These are phyloP conservation scores for Ramaria rubella DNA, from an alignment of 768 basidiomycete species.

Conservation along the genomic window DNA sequence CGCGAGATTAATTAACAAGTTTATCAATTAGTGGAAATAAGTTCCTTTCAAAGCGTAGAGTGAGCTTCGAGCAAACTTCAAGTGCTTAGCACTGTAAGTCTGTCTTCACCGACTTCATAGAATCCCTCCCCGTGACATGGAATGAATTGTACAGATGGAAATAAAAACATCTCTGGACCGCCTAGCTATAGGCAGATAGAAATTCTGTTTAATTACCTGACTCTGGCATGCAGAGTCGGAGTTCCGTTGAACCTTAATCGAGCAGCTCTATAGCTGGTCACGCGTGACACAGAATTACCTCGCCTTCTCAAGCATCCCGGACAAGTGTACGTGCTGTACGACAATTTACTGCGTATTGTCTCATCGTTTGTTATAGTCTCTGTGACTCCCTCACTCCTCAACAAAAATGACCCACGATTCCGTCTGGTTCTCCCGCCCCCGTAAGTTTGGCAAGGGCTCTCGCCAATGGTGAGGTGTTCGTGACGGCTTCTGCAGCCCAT, in stretches of 20 bases:
- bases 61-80: too few relatives aligned
- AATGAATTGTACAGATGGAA: too few relatives aligned
- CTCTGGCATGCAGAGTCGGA: too few relatives aligned
- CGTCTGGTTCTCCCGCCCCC: constrained; percentile 94
- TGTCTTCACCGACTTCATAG: too few relatives aligned
- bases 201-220: too few relatives aligned
- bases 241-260: not conserved
- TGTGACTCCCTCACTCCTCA: not conserved
- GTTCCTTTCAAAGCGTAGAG: too few relatives aligned
- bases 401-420: constrained; percentile 93
- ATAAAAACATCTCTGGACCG: too few relatives aligned
- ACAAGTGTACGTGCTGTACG: not conserved
- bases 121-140: too few relatives aligned
- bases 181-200: too few relatives aligned
- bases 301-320: not conserved
- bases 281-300: not conserved
- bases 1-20: too few relatives aligned
- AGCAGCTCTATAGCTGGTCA: not conserved
- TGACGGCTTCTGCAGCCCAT: not conserved
- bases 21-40: too few relatives aligned
- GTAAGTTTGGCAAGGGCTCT: constrained; percentile 92
- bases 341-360: not conserved
- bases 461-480: constrained; percentile 74
- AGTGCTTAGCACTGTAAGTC: too few relatives aligned
- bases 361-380: not conserved